These are phyloP conservation scores for Wickerhamiella hasegawae DNA, from an alignment of 805 yeast species.

Conservation along the genomic window DNA sequence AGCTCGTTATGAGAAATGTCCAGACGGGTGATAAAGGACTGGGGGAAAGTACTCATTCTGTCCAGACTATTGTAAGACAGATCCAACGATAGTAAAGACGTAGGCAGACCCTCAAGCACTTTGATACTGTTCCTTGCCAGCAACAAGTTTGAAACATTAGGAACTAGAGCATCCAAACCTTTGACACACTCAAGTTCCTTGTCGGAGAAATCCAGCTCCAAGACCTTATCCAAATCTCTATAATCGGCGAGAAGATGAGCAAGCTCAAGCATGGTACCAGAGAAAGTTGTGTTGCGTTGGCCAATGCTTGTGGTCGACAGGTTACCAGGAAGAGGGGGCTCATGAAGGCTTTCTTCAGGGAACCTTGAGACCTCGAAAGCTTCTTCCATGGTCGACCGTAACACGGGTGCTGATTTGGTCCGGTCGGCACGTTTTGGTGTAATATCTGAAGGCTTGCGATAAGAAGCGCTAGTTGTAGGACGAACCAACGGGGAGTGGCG, in stretches of 20 bases:
- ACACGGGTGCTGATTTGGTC: neutral
- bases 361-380: neutral
- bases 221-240: conserved; percentile 4
- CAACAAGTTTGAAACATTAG: conserved; percentile 9
- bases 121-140: conserved; percentile 9
- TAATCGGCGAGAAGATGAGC: conserved; percentile 4
- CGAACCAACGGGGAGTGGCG: no score
- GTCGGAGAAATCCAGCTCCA: conserved; percentile 7
- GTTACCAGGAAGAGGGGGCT: conserved; percentile 8
- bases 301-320: conserved; percentile 8
- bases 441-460: no score
- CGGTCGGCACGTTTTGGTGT: neutral
- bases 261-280: conserved; percentile 1
- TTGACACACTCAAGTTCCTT: conserved; percentile 10
- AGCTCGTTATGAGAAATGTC: conserved; percentile 11
- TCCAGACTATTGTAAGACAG: conserved; percentile 9
- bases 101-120: conserved; percentile 14
- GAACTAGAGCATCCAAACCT: conserved; percentile 12
- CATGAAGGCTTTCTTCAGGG: neutral
- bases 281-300: conserved; percentile 5
- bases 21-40: conserved; percentile 10
- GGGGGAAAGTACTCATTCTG: conserved; percentile 11
- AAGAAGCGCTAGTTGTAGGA: no score
- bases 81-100: conserved; percentile 9
- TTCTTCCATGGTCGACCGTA: neutral